Evolutionary conservation across 345 rosid species (phyloP), one percentile per base, ranked within the genome.

Genomic region (Eucalyptus erythrocorys): DNA sequence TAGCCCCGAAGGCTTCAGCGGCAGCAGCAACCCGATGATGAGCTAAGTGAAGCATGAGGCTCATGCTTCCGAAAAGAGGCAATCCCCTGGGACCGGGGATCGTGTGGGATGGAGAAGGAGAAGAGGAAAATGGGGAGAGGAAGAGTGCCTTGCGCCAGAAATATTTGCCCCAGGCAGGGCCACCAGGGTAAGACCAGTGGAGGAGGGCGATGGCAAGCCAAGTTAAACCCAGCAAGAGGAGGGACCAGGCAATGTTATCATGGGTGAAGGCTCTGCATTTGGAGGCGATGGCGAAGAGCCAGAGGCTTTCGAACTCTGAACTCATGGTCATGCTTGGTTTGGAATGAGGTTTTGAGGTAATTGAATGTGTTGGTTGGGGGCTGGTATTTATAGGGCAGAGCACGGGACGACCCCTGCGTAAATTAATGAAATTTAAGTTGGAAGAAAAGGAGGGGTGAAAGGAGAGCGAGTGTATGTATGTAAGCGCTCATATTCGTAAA

Each of bases 71-170:
- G 10, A 94, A 3, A 42, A 93, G 32, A 11, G 96, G 96, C 26
- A 92, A 45, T 10, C 96, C 96, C 13, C 90, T 48, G 4, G 96
- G 96, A 6, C 96, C 96, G 2, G 95, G 94, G n/a, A 93, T 92
- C 3, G 84, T 6, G 47, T 6, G 84, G 47, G 27, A 40, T 11
- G 24, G 84, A 17, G 87, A 42, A 7, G 16, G 51, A n/a, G 87
- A 40, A 37, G 71, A 16, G 37, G 47, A 85, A 22, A 89, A 12
- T 43, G 79, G 55, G 10, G 87, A 85, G 16, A 48, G 32, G 27
- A 8, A 59, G 91, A 50, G 57, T 40, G 47, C 84, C 43, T 40
- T 76, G 47, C 84, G 15, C 84, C 84, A 21, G 76, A 64, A 84
- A 59, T 89, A 87, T 34, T 86, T 89, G 34, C 96, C 95, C 96